Evolutionary conservation across 1,139 yeast genomes (phyloP).

Genomic region (Geotrichum bryndzae): DNA sequence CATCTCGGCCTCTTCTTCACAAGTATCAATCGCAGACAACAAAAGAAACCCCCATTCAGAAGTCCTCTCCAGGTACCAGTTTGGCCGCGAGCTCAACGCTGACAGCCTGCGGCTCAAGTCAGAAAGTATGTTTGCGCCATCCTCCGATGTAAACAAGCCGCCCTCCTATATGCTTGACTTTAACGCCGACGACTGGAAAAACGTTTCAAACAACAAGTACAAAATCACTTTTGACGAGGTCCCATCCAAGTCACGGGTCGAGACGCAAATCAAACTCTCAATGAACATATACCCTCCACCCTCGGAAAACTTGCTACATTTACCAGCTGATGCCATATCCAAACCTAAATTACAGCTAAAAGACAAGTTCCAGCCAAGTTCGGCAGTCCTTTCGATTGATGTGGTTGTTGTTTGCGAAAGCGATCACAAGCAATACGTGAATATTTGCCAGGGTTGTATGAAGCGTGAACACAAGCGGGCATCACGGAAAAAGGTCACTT

Average conservation of each 20-base stretch:
- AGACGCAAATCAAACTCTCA: constrained; percentile 77
- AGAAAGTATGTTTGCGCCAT: neutral
- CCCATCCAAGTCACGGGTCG: constrained; percentile 79
- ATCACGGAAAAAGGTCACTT: constrained; percentile 61
- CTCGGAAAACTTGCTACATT: constrained; percentile 56
- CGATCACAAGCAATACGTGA: constrained; percentile 47
- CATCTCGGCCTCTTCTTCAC: constrained; percentile 7
- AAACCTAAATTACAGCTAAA: constrained; percentile 65
- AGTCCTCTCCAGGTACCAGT: constrained; percentile 12
- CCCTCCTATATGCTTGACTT: constrained; percentile 33
- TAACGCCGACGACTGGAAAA: constrained; percentile 32
- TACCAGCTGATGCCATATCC: constrained; percentile 79
- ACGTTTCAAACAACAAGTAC: constrained; percentile 44
- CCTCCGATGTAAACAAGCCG: constrained; percentile 17
- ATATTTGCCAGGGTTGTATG: constrained; percentile 77
- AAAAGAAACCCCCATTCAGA: constrained; percentile 2
- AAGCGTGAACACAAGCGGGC: constrained; percentile 88
- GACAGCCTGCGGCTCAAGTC: constrained; percentile 1
- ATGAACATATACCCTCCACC: constrained; percentile 69
- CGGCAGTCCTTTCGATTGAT: constrained; percentile 30
- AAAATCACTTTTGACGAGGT: constrained; percentile 51
- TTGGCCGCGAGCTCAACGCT: constrained; percentile 13
- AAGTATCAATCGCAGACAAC: constrained; percentile 6
- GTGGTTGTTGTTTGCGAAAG: constrained; percentile 36
- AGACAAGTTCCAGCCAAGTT: constrained; percentile 36